Percentiles rank a stretch among this genome's conserved stretches.
phyloP scores from a whole-genome alignment of 352 stramenopile genomes.

The Phytophthora fragariae region DNA sequence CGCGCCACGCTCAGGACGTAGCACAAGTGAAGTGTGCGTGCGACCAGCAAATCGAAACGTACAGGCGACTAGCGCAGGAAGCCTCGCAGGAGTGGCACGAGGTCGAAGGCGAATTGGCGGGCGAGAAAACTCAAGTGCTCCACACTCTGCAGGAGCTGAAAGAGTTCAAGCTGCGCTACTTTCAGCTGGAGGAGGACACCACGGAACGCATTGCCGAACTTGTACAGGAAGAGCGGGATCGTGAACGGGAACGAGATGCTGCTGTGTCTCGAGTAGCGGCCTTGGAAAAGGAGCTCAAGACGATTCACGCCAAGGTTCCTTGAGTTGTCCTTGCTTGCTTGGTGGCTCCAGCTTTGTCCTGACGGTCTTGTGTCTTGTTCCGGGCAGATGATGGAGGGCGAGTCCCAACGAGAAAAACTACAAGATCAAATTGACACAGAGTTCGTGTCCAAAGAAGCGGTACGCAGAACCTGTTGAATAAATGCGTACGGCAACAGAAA shows the following conservation, averaged over 20 bases:
- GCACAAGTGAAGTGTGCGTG: conserved; percentile 55
- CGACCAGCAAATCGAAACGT: conserved; percentile 69
- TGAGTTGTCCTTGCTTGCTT: not conserved
- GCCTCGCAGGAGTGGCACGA: conserved; percentile 79
- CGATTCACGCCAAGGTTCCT: conserved; percentile 48
- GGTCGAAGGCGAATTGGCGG: conserved; percentile 62
- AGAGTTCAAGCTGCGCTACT: conserved; percentile 76
- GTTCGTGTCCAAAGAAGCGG: conserved; percentile 60
- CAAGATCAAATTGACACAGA: conserved; percentile 59
- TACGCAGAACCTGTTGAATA: conserved; percentile 20
- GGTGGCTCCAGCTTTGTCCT: not conserved
- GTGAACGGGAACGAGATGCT: conserved; percentile 49
- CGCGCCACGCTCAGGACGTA: conserved; percentile 54
- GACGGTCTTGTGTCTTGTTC: not conserved
- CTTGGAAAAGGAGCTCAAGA: conserved; percentile 45
- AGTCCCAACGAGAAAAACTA: conserved; percentile 43
- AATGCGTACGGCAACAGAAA: not conserved
- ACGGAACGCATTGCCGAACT: conserved; percentile 73
- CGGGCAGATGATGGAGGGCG: conserved; percentile 40
- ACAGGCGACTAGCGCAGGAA: conserved; percentile 65
- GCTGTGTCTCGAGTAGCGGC: conserved; percentile 15
- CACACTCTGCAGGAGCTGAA: conserved; percentile 69
- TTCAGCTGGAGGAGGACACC: conserved; percentile 65
- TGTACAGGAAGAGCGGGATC: conserved; percentile 63
- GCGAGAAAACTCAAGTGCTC: conserved; percentile 67